Percentiles rank a stretch among this genome's conserved stretches.
Evolutionary conservation across 371 early-diverging fungal genomes (phyloP).

Genomic region (Batkoa obscura): DNA sequence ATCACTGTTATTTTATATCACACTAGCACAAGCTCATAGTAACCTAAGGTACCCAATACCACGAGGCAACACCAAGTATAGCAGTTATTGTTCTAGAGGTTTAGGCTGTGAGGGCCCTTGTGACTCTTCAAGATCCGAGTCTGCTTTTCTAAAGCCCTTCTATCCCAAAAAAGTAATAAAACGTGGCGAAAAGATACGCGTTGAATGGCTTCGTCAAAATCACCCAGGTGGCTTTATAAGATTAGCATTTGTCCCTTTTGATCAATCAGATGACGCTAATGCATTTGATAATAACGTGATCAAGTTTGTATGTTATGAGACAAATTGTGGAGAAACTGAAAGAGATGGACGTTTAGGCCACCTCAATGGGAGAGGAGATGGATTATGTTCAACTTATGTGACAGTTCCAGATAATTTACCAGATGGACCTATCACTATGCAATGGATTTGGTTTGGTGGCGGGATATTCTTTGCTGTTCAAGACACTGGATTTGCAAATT

Average conservation of each 20-base stretch:
- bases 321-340: constrained; percentile 18
- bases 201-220: constrained; percentile 30
- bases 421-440: constrained; percentile 29
- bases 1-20: no score
- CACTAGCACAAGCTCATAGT: neutral
- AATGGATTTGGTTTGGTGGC: constrained; percentile 36
- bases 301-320: constrained; percentile 32
- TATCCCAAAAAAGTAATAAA: constrained; percentile 3
- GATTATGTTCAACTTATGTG: constrained; percentile 21
- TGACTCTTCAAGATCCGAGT: neutral
- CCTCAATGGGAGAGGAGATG: constrained; percentile 18
- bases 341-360: constrained; percentile 7
- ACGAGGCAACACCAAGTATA: neutral
- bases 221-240: constrained; percentile 43
- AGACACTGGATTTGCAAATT: constrained; percentile 22
- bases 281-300: constrained; percentile 24
- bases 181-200: constrained; percentile 24
- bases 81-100: constrained; percentile 2
- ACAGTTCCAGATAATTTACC: constrained; percentile 25
- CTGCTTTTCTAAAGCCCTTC: neutral
- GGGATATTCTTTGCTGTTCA: constrained; percentile 17
- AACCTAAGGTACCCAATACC: neutral
- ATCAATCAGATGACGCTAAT: constrained; percentile 22
- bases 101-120: neutral
- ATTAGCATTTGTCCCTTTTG: constrained; percentile 28